phyloP scores from a whole-genome alignment of 345 rosid species.

The Crucihimalaya himalaica region DNA sequence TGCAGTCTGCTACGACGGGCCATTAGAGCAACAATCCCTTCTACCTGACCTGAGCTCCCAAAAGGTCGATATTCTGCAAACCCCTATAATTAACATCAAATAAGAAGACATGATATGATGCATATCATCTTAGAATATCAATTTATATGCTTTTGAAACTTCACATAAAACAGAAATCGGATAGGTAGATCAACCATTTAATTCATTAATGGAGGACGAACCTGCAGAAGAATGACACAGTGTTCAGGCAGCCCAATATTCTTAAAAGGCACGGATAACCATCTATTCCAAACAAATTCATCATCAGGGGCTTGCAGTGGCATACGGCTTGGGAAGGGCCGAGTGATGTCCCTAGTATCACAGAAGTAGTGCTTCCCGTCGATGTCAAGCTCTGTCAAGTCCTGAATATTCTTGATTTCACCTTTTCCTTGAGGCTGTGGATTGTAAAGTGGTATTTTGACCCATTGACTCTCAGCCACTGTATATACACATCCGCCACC shows the following conservation, averaged over 20 bases:
- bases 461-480: constrained; percentile 86
- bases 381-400: constrained; percentile 84
- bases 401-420: constrained; percentile 79
- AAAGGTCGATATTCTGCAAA: constrained; percentile 93
- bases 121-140: constrained; percentile 10
- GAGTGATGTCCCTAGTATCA: constrained; percentile 83
- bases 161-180: neutral
- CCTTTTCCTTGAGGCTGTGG: constrained; percentile 90
- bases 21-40: constrained; percentile 85
- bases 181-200: constrained; percentile 16
- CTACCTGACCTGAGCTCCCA: constrained; percentile 89
- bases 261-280: constrained; percentile 79
- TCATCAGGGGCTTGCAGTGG: constrained; percentile 72
- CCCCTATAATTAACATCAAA: constrained; percentile 83
- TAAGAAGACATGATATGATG: constrained; percentile 41
- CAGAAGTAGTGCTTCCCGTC: constrained; percentile 97
- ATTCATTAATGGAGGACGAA: constrained; percentile 42
- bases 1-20: constrained; percentile 98
- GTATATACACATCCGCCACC: constrained; percentile 94
- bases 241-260: constrained; percentile 64
- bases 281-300: constrained; percentile 94
- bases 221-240: constrained; percentile 94
- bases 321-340: constrained; percentile 89
- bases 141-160: constrained; percentile 8
- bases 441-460: constrained; percentile 73